Conservation (phyloP, 495 filamentous ascomycete species). For the Pseudotulostoma volvatum region DNA sequence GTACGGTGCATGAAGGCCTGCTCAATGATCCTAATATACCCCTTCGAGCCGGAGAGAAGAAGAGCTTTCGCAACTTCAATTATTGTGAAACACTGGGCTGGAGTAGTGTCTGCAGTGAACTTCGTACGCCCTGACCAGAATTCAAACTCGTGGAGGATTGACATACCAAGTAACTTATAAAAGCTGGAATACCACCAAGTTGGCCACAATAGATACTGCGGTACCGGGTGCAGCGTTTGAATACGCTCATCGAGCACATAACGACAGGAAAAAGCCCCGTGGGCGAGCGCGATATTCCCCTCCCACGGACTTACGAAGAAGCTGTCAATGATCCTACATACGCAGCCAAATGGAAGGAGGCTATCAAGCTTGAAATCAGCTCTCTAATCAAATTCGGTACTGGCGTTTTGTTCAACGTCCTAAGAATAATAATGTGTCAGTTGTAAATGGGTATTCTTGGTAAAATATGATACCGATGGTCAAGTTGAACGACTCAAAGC, state of each 20-base stretch:
- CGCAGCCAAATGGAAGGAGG: background rate
- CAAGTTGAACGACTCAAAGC: background rate
- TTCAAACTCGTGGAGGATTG: no score
- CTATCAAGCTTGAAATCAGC: background rate
- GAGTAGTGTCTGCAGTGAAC: no score
- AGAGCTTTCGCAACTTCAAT: no score
- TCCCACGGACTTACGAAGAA: background rate
- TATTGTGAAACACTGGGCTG: no score
- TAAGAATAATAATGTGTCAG: background rate
- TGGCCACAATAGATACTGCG: no score
- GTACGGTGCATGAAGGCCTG: no score
- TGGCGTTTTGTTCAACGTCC: background rate
- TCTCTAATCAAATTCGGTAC: background rate
- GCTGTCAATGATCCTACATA: background rate
- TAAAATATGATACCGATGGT: background rate
- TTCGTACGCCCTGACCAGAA: no score
- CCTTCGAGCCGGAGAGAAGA: no score
- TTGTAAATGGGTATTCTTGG: background rate
- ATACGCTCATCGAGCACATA: background rate
- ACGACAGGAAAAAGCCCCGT: no score
- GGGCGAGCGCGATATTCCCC: background rate
- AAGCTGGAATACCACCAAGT: slow-evolving; percentile 8
- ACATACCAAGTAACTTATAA: no score
- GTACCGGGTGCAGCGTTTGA: no score
- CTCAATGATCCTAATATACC: no score